Percentiles rank a stretch among this genome's conserved stretches.
phyloP scores from a whole-genome alignment of 495 filamentous ascomycete species.

The Cudoniella acicularis region DNA sequence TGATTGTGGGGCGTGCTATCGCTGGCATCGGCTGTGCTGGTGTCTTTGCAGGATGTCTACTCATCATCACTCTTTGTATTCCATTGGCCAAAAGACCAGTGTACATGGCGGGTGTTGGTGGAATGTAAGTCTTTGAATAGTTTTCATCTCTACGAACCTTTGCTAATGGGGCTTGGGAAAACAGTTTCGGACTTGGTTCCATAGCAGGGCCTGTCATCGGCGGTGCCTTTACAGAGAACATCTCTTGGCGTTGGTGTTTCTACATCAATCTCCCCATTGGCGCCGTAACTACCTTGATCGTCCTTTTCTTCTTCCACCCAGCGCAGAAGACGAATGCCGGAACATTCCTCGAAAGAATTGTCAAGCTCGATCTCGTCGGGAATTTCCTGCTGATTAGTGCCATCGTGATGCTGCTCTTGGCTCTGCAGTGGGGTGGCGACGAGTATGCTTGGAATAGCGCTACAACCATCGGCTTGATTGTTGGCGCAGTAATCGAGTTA shows the following conservation, averaged over 20 bases:
- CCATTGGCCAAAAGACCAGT: slow-evolving; percentile 60
- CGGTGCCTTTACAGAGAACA: slow-evolving; percentile 50
- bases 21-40: slow-evolving; percentile 53
- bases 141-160: background rate
- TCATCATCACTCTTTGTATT: slow-evolving; percentile 35
- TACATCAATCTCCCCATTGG: slow-evolving; percentile 53
- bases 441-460: slow-evolving; percentile 55
- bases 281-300: slow-evolving; percentile 34
- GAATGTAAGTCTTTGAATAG: slow-evolving; percentile 6
- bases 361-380: slow-evolving; percentile 61
- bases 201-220: slow-evolving; percentile 67
- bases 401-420: slow-evolving; percentile 62
- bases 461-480: slow-evolving; percentile 59
- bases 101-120: slow-evolving; percentile 29
- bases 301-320: slow-evolving; percentile 47
- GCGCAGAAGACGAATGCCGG: slow-evolving; percentile 16
- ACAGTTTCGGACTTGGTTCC: slow-evolving; percentile 54
- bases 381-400: slow-evolving; percentile 57
- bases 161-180: background rate
- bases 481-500: slow-evolving; percentile 3
- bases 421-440: slow-evolving; percentile 68
- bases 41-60: slow-evolving; percentile 40
- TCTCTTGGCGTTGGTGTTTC: slow-evolving; percentile 29
- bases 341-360: slow-evolving; percentile 24
- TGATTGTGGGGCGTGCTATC: slow-evolving; percentile 60